Conservation (phyloP, 1,284 basidiomycete species). For the Sporisorium sorghi region DNA sequence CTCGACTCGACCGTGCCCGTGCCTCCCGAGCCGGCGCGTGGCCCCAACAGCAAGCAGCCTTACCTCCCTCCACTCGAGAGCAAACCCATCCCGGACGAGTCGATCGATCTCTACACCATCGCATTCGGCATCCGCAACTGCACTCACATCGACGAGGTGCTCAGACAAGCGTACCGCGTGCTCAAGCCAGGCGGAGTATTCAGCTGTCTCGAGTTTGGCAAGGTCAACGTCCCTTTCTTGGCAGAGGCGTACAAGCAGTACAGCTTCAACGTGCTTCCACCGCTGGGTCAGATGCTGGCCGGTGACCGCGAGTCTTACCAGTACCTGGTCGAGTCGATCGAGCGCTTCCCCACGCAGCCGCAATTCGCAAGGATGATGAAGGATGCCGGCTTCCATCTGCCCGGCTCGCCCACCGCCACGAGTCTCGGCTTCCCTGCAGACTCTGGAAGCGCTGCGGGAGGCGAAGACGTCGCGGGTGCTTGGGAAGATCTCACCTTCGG, state of each 20-base stretch:
- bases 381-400: constrained; percentile 70
- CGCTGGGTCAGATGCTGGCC: constrained; percentile 93
- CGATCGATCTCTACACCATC: constrained; percentile 96
- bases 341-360: constrained; percentile 88
- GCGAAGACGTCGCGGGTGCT: constrained; percentile 55
- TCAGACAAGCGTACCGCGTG: constrained; percentile 90
- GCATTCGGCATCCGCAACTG: constrained; percentile 99
- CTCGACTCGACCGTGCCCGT: constrained; percentile 70
- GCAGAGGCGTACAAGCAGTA: constrained; percentile 92
- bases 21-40: constrained; percentile 37
- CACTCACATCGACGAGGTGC: constrained; percentile 88
- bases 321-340: constrained; percentile 97
- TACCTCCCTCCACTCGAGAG: constrained; percentile 60
- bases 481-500: constrained; percentile 68
- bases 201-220: constrained; percentile 96
- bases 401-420: constrained; percentile 59
- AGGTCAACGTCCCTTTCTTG: constrained; percentile 87
- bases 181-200: constrained; percentile 96
- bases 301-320: constrained; percentile 90
- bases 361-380: constrained; percentile 86
- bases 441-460: constrained; percentile 30
- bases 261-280: constrained; percentile 94
- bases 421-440: constrained; percentile 58
- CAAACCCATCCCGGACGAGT: constrained; percentile 72
- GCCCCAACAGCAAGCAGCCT: constrained; percentile 56